Evolutionary conservation across 1,284 basidiomycete genomes (phyloP).

Genomic region (Sporisorium graminicola): DNA sequence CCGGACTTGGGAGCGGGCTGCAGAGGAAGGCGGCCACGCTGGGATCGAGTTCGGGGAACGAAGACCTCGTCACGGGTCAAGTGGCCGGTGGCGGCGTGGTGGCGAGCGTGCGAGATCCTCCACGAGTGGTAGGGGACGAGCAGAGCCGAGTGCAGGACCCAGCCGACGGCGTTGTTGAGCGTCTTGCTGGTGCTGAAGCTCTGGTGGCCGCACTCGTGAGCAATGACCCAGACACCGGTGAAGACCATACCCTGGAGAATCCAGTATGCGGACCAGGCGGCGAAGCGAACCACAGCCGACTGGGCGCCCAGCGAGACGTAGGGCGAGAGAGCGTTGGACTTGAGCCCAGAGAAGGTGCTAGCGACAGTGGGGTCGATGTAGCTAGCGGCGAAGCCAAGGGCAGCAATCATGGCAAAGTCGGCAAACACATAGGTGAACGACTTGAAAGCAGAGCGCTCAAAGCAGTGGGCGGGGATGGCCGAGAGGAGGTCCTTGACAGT

Average conservation of each 20-base stretch:
- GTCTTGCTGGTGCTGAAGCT: conserved; percentile 94
- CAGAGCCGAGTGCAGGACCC: conserved; percentile 91
- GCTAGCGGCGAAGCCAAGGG: conserved; percentile 79
- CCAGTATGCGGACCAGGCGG: conserved; percentile 85
- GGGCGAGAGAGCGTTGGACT: conserved; percentile 45
- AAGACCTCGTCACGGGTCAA: conserved; percentile 97
- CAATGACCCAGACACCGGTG: conserved; percentile 95
- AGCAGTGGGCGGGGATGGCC: conserved; percentile 91
- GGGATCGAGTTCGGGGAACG: conserved; percentile 87
- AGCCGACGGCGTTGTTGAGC: conserved; percentile 93
- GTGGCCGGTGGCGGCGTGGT: conserved; percentile 95
- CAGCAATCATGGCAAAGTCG: conserved; percentile 80
- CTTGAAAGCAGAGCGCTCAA: conserved; percentile 86
- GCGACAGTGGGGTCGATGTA: conserved; percentile 75
- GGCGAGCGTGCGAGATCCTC: conserved; percentile 95
- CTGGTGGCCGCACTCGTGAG: conserved; percentile 82
- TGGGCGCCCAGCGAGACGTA: conserved; percentile 77
- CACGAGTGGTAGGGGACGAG: conserved; percentile 98
- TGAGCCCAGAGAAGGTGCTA: conserved; percentile 47
- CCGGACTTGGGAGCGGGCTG: conserved; percentile 52
- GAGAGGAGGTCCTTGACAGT: conserved; percentile 87
- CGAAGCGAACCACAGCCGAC: conserved; percentile 77
- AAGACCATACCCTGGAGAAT: conserved; percentile 87
- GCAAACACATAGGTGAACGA: conserved; percentile 85
- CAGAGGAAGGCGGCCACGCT: conserved; percentile 70